A percentile compares a stretch with the other conserved stretches of the same genome.
Evolutionary conservation across 2,329 filamentous ascomycete species (phyloP).

Genomic region (Akanthomyces lecanii): DNA sequence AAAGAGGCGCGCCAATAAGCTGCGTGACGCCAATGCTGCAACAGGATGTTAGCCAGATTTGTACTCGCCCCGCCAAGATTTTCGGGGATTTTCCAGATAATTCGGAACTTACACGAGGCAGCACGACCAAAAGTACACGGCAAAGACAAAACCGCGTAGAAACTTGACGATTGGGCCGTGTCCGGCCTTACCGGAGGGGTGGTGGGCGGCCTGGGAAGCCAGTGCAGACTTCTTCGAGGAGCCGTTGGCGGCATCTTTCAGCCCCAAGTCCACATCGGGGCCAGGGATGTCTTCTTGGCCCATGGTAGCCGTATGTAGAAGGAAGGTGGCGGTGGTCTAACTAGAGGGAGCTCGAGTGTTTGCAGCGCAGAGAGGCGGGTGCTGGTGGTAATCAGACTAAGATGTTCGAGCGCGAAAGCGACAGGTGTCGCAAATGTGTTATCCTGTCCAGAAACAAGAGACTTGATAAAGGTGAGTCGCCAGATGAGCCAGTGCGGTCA

Average conservation of each 20-base stretch:
- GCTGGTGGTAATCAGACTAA: background rate
- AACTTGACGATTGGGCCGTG: slow-evolving; percentile 48
- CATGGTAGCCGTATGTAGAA: background rate
- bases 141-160: slow-evolving; percentile 48
- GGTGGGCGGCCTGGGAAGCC: slow-evolving; percentile 22
- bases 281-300: background rate
- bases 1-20: slow-evolving; percentile 70
- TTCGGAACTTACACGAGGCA: slow-evolving; percentile 43
- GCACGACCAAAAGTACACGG: slow-evolving; percentile 48
- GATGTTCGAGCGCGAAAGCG: background rate
- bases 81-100: background rate
- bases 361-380: background rate
- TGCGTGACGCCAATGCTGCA: slow-evolving; percentile 65
- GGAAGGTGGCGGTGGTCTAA: too few species aligned
- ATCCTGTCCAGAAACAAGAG: background rate
- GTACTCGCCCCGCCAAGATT: background rate
- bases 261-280: background rate
- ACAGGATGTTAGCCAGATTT: background rate
- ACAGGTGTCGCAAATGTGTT: background rate
- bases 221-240: background rate
- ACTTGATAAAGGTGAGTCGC: background rate
- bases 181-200: slow-evolving; percentile 53
- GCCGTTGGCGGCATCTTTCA: background rate
- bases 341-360: background rate
- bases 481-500: slow-evolving; percentile 9